Evolutionary conservation across 2,329 filamentous ascomycete species (phyloP), one percentile per base, ranked within the genome.

Genomic region (Fusarium decemcellulare): DNA sequence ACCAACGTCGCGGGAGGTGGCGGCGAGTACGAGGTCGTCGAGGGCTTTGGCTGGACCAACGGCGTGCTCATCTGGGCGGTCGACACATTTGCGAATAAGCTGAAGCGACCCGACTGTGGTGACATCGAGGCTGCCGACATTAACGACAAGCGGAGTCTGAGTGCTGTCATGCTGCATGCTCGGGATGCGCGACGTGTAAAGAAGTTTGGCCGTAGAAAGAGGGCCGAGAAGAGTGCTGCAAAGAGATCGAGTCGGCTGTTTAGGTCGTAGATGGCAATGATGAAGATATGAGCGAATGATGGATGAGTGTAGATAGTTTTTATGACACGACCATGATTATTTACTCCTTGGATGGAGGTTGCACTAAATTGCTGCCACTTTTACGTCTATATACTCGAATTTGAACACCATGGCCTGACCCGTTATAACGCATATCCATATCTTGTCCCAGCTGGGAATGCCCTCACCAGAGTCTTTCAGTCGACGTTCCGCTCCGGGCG

Each of bases 21-120:
- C 7, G 90, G 90, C 68, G 90, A 92, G 81, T 92, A 92, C 76
- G 85, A 87, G 57, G 90, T 92, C 7, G 90, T 91, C 4, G 88
- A 91, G 78, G 90, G 90, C 1, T 92, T 92, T 70, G 90, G 90
- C 8, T 92, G 90, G 90, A 88, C 87, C 1, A 92, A 92, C 69
- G 90, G 90, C 32, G 89, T 92, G 55, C 76, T 92, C 32, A 87
- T 92, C 55, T 92, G 90, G 89, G 82, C 85, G 1, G 89, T 85
- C 9, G 90, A 92, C 72, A 84, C 83, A 8, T 92, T 92, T 78
- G 86, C 83, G 12, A 81, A 84, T 72, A 78, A 84, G 70, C 76
- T 92, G 61, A 82, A 76, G 69, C 80, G 85, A 29, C 90, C 90
- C 0, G 80, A 90, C 47, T 90, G 87, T 66, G 85, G 85, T 8